A percentile compares a stretch with the other conserved stretches of the same genome.
These are phyloP conservation scores for Verticillium albo-atrum DNA, from an alignment of 2,329 filamentous ascomycete species.

Conservation along the genomic window DNA sequence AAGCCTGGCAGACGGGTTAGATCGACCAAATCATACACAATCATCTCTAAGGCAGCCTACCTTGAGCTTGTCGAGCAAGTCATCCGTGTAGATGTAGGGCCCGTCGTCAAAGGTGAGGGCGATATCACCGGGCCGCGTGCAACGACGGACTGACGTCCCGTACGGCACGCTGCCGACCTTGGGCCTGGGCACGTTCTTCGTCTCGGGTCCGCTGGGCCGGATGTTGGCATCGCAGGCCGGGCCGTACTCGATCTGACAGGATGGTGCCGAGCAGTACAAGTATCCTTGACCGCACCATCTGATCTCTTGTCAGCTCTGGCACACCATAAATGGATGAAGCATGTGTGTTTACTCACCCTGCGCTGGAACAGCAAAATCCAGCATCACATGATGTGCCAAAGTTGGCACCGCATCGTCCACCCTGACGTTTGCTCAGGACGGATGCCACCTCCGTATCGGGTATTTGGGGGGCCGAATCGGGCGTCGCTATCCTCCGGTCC, in stretches of 20 bases:
- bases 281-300: conserved; percentile 51
- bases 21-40: too few relatives aligned
- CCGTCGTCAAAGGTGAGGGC: conserved; percentile 46
- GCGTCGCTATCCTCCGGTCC: neutral
- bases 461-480: neutral
- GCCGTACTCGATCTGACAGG: conserved; percentile 59
- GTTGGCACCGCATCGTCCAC: conserved; percentile 41
- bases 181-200: conserved; percentile 45
- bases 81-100: conserved; percentile 35
- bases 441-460: neutral
- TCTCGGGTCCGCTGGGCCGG: conserved; percentile 47
- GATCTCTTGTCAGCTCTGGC: neutral
- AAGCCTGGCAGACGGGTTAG: conserved; percentile 23
- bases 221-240: conserved; percentile 56
- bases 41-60: conserved; percentile 30
- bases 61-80: conserved; percentile 33
- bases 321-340: neutral
- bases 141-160: conserved; percentile 52
- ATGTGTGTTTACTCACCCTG: conserved; percentile 26
- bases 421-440: conserved; percentile 22
- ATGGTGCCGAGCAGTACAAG: conserved; percentile 56
- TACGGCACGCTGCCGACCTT: conserved; percentile 50
- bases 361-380: conserved; percentile 36
- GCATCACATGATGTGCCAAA: conserved; percentile 26
- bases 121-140: conserved; percentile 49